These are phyloP conservation scores for Dunaliella primolecta DNA, from an alignment of 139 green algal species.

Conservation along the genomic window DNA sequence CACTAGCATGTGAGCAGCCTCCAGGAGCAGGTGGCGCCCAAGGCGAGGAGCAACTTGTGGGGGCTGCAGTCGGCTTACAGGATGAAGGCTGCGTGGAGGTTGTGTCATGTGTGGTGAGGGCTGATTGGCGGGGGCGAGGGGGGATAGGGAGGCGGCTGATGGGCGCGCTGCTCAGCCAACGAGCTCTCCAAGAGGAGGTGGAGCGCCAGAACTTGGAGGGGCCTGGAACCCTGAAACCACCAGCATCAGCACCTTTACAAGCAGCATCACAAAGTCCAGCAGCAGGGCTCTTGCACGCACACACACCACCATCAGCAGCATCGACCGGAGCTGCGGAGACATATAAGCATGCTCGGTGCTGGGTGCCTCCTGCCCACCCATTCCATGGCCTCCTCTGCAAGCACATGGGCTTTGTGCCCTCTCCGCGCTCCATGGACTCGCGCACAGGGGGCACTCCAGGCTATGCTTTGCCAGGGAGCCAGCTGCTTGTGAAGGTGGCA, in stretches of 20 bases:
- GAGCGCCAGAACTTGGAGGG: neutral
- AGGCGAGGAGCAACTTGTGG: too few relatives aligned
- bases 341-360: neutral
- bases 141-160: neutral
- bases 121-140: neutral
- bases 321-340: neutral
- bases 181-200: too few relatives aligned
- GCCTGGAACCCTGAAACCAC: neutral
- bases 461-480: neutral
- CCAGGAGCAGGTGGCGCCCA: neutral
- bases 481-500: neutral
- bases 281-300: neutral
- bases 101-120: neutral
- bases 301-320: neutral
- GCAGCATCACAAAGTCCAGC: neutral
- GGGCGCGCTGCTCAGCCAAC: neutral
- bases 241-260: neutral
- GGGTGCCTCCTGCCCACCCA: neutral
- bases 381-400: neutral
- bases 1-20: neutral
- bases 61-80: neutral
- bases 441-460: neutral
- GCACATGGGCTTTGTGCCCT: neutral
- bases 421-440: neutral
- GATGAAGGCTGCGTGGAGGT: neutral